Evolutionary conservation across 208 protist genomes (phyloP).

Genomic region (Crithidia expoeki): DNA sequence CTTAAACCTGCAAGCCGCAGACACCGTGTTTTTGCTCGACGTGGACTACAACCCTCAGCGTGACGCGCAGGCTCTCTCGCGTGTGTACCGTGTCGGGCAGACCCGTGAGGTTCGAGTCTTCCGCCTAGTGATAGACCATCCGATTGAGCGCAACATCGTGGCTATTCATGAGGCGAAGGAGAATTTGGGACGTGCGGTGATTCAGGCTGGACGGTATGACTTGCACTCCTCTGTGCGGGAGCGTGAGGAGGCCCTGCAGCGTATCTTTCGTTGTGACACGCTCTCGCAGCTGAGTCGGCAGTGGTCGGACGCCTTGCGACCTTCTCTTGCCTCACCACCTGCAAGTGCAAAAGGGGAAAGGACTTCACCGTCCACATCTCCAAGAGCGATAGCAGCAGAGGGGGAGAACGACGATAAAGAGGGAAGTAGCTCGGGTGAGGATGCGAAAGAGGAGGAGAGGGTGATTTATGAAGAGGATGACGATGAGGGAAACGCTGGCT

Average conservation of each 20-base stretch:
- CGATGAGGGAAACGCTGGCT: background rate
- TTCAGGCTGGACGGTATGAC: slow-evolving; percentile 55
- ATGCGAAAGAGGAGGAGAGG: background rate
- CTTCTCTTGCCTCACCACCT: background rate
- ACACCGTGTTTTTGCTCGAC: slow-evolving; percentile 97
- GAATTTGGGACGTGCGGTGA: slow-evolving; percentile 43
- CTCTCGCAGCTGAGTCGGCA: slow-evolving; percentile 27
- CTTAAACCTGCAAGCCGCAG: slow-evolving; percentile 96
- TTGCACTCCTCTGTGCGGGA: slow-evolving; percentile 46
- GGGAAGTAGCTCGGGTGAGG: background rate
- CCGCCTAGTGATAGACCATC: slow-evolving; percentile 81
- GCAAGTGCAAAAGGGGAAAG: background rate
- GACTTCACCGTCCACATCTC: background rate
- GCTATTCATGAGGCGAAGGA: slow-evolving; percentile 53
- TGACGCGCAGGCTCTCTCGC: slow-evolving; percentile 95
- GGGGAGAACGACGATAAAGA: background rate
- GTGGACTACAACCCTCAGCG: slow-evolving; percentile 96
- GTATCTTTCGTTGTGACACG: slow-evolving; percentile 23
- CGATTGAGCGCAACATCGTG: slow-evolving; percentile 36
- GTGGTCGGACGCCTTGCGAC: slow-evolving; percentile 4
- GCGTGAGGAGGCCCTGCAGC: slow-evolving; percentile 45
- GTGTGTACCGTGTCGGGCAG: slow-evolving; percentile 97
- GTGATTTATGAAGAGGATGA: slow-evolving; percentile 4
- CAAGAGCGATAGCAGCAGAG: background rate
- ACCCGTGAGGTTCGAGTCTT: slow-evolving; percentile 94